These are phyloP conservation scores for Albugo candida DNA, from an alignment of 352 stramenopile species.

Conservation along the genomic window DNA sequence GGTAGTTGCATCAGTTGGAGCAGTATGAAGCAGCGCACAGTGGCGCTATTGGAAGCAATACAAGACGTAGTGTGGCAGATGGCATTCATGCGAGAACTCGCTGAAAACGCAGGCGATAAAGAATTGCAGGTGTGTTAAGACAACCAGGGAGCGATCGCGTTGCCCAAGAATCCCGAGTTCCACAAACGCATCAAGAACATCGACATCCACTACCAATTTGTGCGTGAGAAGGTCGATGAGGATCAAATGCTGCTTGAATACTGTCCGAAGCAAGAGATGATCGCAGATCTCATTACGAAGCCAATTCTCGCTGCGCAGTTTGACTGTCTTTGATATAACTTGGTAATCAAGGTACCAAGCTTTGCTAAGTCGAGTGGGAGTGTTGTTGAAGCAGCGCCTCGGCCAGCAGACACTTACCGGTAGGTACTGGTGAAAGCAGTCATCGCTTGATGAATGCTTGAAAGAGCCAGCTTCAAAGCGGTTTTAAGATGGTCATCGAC, in stretches of 20 bases:
- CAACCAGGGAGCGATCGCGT: conserved; percentile 6
- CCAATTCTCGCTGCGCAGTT: conserved; percentile 1
- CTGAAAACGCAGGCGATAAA: neutral
- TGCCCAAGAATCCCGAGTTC: conserved; percentile 2
- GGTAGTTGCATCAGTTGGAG: conserved; percentile 4
- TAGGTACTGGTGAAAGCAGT: no score
- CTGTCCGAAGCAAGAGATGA: conserved; percentile 1
- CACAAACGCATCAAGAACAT: conserved; percentile 3
- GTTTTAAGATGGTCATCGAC: no score
- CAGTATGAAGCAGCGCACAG: conserved; percentile 5
- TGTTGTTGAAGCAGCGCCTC: no score
- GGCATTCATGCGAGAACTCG: neutral
- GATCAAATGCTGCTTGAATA: conserved; percentile 2
- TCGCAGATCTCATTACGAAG: conserved; percentile 5
- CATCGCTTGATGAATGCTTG: no score
- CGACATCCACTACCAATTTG: conserved; percentile 2
- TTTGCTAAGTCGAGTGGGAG: no score
- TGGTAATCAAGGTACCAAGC: no score
- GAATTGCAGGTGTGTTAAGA: neutral
- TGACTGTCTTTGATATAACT: neutral
- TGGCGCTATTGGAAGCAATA: conserved; percentile 4
- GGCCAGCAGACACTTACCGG: no score
- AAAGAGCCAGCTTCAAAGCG: no score
- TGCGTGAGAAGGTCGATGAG: conserved; percentile 1
- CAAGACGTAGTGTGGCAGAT: conserved; percentile 1